Evolutionary conservation across 192 early-diverging fungal genomes (phyloP).

Genomic region (Coemansia sp.): DNA sequence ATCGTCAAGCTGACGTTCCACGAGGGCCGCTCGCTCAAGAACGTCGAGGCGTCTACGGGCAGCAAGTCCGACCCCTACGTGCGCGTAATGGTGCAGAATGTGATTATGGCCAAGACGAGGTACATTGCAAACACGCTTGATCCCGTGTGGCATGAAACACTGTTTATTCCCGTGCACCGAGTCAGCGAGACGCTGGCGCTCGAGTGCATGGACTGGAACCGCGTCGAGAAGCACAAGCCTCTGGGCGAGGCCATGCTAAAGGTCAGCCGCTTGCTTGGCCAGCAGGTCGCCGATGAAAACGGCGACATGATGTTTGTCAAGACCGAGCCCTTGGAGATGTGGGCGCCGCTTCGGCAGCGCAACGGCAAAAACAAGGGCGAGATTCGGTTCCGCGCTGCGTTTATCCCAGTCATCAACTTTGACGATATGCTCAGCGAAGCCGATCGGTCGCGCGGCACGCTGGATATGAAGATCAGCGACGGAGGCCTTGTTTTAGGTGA

Average conservation of each 20-base stretch:
- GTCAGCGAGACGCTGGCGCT: constrained; percentile 69
- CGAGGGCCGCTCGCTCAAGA: constrained; percentile 72
- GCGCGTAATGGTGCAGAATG: constrained; percentile 62
- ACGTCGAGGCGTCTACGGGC: constrained; percentile 74
- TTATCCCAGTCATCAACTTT: constrained; percentile 58
- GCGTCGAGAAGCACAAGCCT: constrained; percentile 78
- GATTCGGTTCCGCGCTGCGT: constrained; percentile 58
- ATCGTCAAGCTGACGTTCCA: constrained; percentile 74
- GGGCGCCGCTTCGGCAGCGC: constrained; percentile 58
- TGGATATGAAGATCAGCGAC: constrained; percentile 42
- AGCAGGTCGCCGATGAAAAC: constrained; percentile 21
- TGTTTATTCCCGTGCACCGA: constrained; percentile 80
- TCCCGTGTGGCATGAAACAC: constrained; percentile 89
- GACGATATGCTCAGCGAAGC: constrained; percentile 50
- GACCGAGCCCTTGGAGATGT: constrained; percentile 52
- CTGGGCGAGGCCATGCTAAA: constrained; percentile 69
- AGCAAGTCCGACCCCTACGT: constrained; percentile 93
- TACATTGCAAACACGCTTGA: constrained; percentile 79
- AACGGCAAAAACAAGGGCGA: constrained; percentile 61
- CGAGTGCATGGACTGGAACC: constrained; percentile 87
- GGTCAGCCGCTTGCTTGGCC: constrained; percentile 59
- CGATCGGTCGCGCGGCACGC: constrained; percentile 30
- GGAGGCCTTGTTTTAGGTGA: constrained; percentile 45
- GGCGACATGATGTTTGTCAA: constrained; percentile 44
- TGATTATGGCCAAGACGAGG: constrained; percentile 70